Conservation (phyloP, 768 basidiomycete genomes). For the Mycena epipterygia region DNA sequence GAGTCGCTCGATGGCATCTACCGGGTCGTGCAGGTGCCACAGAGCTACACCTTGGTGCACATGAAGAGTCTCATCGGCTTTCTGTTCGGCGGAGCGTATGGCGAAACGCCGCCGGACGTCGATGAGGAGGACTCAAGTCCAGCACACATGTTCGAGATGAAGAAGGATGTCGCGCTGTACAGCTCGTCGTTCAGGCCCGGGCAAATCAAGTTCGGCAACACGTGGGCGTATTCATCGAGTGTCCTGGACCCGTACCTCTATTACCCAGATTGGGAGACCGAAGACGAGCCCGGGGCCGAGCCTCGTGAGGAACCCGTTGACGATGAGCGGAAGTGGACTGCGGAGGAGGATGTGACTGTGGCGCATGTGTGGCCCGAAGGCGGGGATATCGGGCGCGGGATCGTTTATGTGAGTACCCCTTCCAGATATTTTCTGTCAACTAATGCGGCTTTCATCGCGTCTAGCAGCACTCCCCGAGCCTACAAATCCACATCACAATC, state of each 20-base stretch:
- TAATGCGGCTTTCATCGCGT: constrained; percentile 19
- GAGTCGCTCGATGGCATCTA: constrained; percentile 64
- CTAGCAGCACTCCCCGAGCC: constrained; percentile 69
- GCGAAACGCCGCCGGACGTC: constrained; percentile 17
- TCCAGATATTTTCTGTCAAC: neutral
- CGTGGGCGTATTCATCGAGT: constrained; percentile 66
- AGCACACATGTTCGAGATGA: constrained; percentile 74
- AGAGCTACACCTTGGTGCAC: constrained; percentile 78
- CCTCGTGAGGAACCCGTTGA: constrained; percentile 54
- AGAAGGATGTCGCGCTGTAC: constrained; percentile 60
- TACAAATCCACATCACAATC: constrained; percentile 74
- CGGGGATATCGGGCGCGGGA: constrained; percentile 57
- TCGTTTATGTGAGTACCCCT: constrained; percentile 70
- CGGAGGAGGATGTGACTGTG: constrained; percentile 76
- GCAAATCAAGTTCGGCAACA: constrained; percentile 64
- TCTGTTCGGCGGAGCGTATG: constrained; percentile 60
- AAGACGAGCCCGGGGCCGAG: constrained; percentile 55
- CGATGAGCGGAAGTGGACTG: constrained; percentile 75
- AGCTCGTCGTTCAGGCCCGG: constrained; percentile 59
- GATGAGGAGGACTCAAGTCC: constrained; percentile 44
- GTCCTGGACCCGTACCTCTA: constrained; percentile 66
- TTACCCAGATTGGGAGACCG: constrained; percentile 47
- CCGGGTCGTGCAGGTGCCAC: constrained; percentile 77
- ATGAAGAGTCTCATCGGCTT: constrained; percentile 73
- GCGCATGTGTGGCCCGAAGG: constrained; percentile 71